Percentiles rank a stretch among this genome's conserved stretches.
These are phyloP conservation scores for Glonium stellatum DNA, from an alignment of 495 filamentous ascomycete genomes.

Conservation along the genomic window DNA sequence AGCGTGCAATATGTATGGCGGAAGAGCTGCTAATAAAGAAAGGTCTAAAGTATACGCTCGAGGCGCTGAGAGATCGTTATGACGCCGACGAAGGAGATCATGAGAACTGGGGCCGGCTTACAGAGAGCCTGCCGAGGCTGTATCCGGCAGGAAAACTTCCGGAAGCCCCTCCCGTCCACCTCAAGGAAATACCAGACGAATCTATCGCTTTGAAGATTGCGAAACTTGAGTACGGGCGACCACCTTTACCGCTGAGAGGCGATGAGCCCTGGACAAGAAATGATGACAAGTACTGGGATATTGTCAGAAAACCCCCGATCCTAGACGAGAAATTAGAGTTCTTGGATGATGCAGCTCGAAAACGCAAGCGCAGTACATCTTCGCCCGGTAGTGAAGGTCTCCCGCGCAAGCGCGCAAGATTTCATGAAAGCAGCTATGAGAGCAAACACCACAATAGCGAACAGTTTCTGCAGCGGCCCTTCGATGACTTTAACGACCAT, in stretches of 20 bases:
- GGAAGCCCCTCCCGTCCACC: neutral
- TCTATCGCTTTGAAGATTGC: neutral
- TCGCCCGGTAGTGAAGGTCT: no score
- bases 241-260: neutral
- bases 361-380: no score
- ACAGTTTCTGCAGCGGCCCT: no score
- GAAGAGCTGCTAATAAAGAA: neutral
- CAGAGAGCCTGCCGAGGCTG: neutral
- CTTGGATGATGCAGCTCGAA: neutral
- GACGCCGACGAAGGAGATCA: neutral
- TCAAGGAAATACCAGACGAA: neutral
- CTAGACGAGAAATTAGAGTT: neutral
- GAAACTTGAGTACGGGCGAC: neutral
- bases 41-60: neutral
- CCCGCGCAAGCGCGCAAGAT: no score
- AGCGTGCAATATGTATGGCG: neutral
- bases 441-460: no score
- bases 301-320: neutral
- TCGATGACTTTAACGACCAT: no score
- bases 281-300: neutral
- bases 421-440: no score
- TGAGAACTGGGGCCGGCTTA: neutral
- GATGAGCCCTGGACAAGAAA: slow-evolving; percentile 1
- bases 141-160: neutral
- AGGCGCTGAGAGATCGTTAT: neutral